A percentile compares a stretch with the other conserved stretches of the same genome.
Evolutionary conservation across 345 rosid genomes (phyloP).

Genomic region (Eucalyptus cladocalyx): DNA sequence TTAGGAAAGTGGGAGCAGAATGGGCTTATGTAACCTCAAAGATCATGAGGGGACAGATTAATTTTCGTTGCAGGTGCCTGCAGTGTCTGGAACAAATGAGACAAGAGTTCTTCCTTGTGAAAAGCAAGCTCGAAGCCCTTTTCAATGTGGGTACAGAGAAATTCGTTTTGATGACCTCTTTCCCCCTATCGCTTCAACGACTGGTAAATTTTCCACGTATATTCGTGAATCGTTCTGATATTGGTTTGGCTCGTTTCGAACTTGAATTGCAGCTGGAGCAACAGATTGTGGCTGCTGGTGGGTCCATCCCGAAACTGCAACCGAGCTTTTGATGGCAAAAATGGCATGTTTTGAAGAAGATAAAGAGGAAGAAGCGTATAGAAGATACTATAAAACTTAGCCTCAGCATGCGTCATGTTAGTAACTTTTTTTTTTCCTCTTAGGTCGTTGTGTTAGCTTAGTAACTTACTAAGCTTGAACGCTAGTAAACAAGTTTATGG

Average conservation of each 20-base stretch:
- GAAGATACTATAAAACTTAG: not conserved
- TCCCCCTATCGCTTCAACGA: not conserved
- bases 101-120: conserved; percentile 62
- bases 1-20: not conserved
- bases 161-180: not conserved
- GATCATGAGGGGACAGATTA: not conserved
- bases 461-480: not conserved
- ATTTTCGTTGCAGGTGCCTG: conserved; percentile 42
- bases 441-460: not conserved
- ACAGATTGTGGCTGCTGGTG: conserved; percentile 83
- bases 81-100: conserved; percentile 74
- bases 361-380: not conserved
- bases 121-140: conserved; percentile 69
- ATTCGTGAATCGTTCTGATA: not conserved
- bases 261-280: conserved; percentile 58
- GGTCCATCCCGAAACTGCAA: conserved; percentile 30
- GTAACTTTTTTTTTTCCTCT: not conserved
- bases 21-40: not conserved
- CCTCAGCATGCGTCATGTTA: not conserved
- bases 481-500: not conserved
- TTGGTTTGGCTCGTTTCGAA: not conserved
- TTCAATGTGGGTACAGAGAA: conserved; percentile 36
- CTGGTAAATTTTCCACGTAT: not conserved
- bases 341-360: not conserved
- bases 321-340: not conserved